A percentile compares a stretch with the other conserved stretches of the same genome.
phyloP scores from a whole-genome alignment of 108 stramenopile genomes.

The Parietichytrium sp. region DNA sequence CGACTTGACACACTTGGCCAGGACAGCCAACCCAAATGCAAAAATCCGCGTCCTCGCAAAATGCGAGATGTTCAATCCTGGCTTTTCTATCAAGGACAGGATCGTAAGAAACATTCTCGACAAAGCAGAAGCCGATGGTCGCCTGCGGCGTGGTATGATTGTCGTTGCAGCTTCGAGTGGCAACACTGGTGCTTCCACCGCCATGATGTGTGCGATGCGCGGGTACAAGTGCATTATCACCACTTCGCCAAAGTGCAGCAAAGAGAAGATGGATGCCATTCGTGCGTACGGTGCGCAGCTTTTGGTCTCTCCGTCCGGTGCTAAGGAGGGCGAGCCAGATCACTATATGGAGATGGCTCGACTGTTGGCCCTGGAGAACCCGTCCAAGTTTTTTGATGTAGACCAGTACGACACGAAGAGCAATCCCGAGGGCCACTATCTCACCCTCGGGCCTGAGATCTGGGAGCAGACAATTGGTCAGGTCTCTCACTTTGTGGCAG shows the following conservation, averaged over 20 bases:
- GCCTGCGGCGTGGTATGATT: constrained; percentile 78
- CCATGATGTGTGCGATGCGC: constrained; percentile 64
- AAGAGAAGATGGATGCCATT: constrained; percentile 35
- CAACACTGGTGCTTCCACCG: constrained; percentile 88
- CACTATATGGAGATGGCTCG: constrained; percentile 40
- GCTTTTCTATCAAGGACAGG: constrained; percentile 85
- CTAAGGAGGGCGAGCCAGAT: background rate
- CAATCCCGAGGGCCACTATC: constrained; percentile 71
- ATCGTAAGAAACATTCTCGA: constrained; percentile 75
- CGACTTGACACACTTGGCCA: background rate
- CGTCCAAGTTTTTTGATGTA: constrained; percentile 27
- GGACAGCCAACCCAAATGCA: constrained; percentile 13
- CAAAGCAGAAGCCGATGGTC: constrained; percentile 72
- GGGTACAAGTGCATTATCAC: constrained; percentile 74
- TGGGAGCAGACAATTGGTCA: constrained; percentile 67
- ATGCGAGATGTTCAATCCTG: constrained; percentile 79
- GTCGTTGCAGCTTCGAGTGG: constrained; percentile 89
- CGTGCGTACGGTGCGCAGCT: constrained; percentile 42
- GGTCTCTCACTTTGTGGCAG: constrained; percentile 65
- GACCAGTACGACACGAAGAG: constrained; percentile 39
- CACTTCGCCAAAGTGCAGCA: constrained; percentile 47
- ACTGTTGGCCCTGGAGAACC: background rate
- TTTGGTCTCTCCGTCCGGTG: background rate
- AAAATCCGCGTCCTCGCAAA: constrained; percentile 29
- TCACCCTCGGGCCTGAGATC: constrained; percentile 75